Conservation (phyloP, 805 yeast species). For the Metschnikowia santaceciliae region DNA sequence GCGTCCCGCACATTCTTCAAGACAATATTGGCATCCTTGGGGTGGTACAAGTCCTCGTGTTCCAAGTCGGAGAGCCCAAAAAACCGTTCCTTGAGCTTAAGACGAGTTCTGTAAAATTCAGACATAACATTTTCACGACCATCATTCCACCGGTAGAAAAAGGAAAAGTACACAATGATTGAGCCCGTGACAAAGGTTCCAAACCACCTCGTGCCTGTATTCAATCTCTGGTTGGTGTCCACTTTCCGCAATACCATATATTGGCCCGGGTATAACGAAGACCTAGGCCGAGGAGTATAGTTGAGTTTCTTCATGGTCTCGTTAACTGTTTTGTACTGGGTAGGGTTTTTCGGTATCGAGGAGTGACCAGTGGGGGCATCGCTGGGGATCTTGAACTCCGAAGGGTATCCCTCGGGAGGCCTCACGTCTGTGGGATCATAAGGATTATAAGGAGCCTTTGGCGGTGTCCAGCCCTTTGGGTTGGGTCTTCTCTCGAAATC, state of each 20-base stretch:
- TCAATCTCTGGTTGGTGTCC: slow-evolving; percentile 49
- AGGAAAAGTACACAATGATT: slow-evolving; percentile 55
- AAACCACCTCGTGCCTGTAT: slow-evolving; percentile 57
- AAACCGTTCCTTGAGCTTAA: slow-evolving; percentile 50
- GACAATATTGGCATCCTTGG: slow-evolving; percentile 36
- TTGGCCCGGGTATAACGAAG: slow-evolving; percentile 75
- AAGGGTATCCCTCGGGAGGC: slow-evolving; percentile 83
- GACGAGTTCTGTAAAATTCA: slow-evolving; percentile 58
- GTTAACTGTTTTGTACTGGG: slow-evolving; percentile 63
- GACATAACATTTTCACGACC: slow-evolving; percentile 74
- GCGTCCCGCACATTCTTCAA: slow-evolving; percentile 43
- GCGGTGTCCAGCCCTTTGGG: slow-evolving; percentile 77
- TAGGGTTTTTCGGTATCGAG: slow-evolving; percentile 58
- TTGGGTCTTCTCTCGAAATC: slow-evolving; percentile 61
- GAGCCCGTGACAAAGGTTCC: slow-evolving; percentile 49
- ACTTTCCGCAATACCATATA: slow-evolving; percentile 64
- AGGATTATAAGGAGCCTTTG: slow-evolving; percentile 82
- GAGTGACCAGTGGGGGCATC: slow-evolving; percentile 51
- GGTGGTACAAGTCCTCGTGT: slow-evolving; percentile 54
- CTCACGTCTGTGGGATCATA: slow-evolving; percentile 73
- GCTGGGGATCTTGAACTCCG: slow-evolving; percentile 71
- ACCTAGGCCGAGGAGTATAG: slow-evolving; percentile 74
- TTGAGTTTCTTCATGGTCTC: slow-evolving; percentile 70
- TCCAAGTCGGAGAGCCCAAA: slow-evolving; percentile 60
- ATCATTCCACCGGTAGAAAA: slow-evolving; percentile 82